Evolutionary conservation across 192 early-diverging fungal genomes (phyloP).

Genomic region (Cladochytrium replicatum): DNA sequence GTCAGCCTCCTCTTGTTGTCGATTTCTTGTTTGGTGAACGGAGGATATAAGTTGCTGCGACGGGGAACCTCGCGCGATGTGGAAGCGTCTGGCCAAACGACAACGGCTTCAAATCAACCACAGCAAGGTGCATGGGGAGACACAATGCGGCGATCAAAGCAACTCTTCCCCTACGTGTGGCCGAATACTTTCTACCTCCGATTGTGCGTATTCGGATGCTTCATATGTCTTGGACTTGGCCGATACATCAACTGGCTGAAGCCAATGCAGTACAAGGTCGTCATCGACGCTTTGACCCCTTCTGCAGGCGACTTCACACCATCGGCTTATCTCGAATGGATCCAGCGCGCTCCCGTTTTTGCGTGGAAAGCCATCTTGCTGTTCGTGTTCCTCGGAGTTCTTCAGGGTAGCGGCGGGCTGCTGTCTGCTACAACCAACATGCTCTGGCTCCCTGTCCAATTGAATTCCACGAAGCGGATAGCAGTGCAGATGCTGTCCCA

Average conservation of each 20-base stretch:
- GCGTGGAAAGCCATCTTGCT: constrained; percentile 46
- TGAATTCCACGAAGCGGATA: constrained; percentile 85
- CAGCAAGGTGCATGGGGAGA: no score
- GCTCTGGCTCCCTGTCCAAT: constrained; percentile 83
- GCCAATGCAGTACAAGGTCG: constrained; percentile 68
- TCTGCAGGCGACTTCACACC: constrained; percentile 16
- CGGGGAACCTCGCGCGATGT: no score
- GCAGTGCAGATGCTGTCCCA: constrained; percentile 85
- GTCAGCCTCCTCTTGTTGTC: no score
- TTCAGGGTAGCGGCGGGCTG: constrained; percentile 63
- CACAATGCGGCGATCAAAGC: no score
- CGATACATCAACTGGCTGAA: constrained; percentile 72
- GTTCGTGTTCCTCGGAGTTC: constrained; percentile 53
- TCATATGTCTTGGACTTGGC: constrained; percentile 47
- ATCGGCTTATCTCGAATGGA: constrained; percentile 22
- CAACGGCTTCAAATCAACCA: no score
- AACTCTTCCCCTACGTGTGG: constrained; percentile 76
- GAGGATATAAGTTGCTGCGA: no score
- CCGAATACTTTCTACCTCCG: constrained; percentile 58
- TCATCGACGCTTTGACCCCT: constrained; percentile 61
- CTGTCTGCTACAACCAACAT: constrained; percentile 73
- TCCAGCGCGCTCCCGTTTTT: constrained; percentile 21
- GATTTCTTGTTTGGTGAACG: no score
- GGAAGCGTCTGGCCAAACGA: no score
- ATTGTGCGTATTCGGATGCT: constrained; percentile 56